phyloP scores from a whole-genome alignment of 2,329 filamentous ascomycete species.

The Albophoma yamanashiensis region DNA sequence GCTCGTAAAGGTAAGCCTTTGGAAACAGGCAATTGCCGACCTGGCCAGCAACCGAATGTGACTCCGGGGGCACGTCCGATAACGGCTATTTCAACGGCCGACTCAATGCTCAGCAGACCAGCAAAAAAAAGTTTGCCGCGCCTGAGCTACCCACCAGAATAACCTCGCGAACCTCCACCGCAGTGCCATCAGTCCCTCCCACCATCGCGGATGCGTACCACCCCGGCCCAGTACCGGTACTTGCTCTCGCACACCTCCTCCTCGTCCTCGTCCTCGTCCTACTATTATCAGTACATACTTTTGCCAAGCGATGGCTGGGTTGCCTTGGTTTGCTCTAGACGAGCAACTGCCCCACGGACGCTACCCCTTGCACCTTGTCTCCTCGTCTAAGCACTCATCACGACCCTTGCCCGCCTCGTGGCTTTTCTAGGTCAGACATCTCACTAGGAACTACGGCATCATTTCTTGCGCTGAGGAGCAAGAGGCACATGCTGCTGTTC shows the following conservation, averaged over 20 bases:
- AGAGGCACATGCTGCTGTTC: background rate
- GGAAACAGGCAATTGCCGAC: background rate
- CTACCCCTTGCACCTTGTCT: background rate
- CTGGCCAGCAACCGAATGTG: background rate
- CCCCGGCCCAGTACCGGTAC: conserved; percentile 1
- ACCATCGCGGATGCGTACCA: background rate
- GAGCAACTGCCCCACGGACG: background rate
- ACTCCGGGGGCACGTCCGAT: background rate
- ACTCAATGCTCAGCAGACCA: background rate
- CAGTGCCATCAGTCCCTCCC: background rate
- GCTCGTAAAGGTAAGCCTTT: background rate
- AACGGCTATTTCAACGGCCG: background rate
- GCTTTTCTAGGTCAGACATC: too few species aligned
- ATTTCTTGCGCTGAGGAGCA: too few species aligned
- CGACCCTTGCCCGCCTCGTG: background rate
- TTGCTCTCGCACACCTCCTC: background rate
- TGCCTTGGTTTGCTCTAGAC: background rate
- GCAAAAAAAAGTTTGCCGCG: background rate
- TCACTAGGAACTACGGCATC: background rate
- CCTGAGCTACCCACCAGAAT: background rate
- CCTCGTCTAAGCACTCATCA: background rate
- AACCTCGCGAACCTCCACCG: background rate
- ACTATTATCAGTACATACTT: too few species aligned
- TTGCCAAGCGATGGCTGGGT: background rate
- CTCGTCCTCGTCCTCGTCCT: too few species aligned